Evolutionary conservation across 2,329 filamentous ascomycete species (phyloP).

Genomic region (Metarhizium rileyi): DNA sequence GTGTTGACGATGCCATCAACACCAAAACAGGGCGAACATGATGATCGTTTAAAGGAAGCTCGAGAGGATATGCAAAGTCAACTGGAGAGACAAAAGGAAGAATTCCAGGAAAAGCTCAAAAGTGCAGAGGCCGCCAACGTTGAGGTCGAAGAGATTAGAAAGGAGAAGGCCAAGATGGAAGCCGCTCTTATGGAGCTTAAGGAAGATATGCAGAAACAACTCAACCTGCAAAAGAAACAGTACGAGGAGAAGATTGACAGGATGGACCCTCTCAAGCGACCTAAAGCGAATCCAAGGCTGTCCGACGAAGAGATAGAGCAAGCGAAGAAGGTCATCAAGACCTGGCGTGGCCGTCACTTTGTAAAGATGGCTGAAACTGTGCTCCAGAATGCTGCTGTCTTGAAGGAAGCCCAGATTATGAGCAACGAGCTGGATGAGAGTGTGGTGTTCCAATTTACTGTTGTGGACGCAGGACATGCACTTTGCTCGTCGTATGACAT

Average conservation of each 20-base stretch:
- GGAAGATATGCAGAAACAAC: constrained; percentile 78
- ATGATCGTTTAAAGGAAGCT: constrained; percentile 63
- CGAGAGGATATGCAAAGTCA: constrained; percentile 77
- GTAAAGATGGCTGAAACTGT: constrained; percentile 91
- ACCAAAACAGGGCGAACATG: constrained; percentile 66
- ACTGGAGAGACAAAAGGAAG: constrained; percentile 74
- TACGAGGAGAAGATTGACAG: constrained; percentile 80
- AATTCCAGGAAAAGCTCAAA: constrained; percentile 70
- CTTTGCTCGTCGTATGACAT: constrained; percentile 94
- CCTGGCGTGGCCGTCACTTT: constrained; percentile 79
- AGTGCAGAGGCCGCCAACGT: constrained; percentile 63
- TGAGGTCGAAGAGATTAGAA: constrained; percentile 74
- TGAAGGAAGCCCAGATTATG: constrained; percentile 98
- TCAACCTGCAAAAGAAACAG: constrained; percentile 72
- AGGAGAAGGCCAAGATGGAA: constrained; percentile 79
- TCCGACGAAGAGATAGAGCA: constrained; percentile 62
- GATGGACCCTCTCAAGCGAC: constrained; percentile 54
- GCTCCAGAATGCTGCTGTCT: constrained; percentile 71
- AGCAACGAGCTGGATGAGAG: constrained; percentile 91
- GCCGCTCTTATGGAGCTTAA: constrained; percentile 68
- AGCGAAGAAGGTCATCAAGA: constrained; percentile 55
- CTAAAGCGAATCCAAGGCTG: constrained; percentile 52
- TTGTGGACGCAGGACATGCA: constrained; percentile 80
- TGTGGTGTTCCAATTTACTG: constrained; percentile 89
- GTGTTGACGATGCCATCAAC: constrained; percentile 90